Conservation (phyloP, 2,329 filamentous ascomycete species). For the Aspergillus sojae region DNA sequence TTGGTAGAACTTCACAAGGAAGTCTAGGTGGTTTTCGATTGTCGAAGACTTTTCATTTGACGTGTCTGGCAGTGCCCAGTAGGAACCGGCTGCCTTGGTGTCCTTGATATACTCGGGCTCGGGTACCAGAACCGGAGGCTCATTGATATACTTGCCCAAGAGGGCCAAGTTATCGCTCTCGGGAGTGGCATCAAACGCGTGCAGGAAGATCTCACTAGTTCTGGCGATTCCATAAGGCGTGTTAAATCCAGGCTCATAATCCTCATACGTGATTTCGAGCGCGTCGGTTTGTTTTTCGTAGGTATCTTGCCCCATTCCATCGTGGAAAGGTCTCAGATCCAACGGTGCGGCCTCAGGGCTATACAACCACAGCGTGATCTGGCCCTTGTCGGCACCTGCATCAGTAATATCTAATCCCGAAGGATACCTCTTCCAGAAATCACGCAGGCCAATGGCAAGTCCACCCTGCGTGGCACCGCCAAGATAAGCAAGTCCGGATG, state of each 20-base stretch:
- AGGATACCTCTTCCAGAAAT: constrained; percentile 68
- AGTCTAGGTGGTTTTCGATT: constrained; percentile 58
- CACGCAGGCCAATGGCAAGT: constrained; percentile 59
- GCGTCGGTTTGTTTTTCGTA: constrained; percentile 63
- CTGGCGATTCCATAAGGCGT: constrained; percentile 61
- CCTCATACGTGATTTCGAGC: constrained; percentile 65
- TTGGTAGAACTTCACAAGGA: constrained; percentile 60
- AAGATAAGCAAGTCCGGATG: constrained; percentile 61
- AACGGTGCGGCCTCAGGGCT: constrained; percentile 59
- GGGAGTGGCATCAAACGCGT: constrained; percentile 57
- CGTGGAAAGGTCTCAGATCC: constrained; percentile 61
- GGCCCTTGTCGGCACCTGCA: constrained; percentile 52
- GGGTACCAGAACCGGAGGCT: constrained; percentile 56
- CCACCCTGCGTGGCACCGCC: constrained; percentile 61
- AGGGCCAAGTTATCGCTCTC: constrained; percentile 49
- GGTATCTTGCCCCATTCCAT: constrained; percentile 58
- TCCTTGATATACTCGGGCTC: constrained; percentile 53
- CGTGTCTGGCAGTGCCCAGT: constrained; percentile 52
- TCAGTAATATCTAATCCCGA: constrained; percentile 60
- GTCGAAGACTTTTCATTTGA: constrained; percentile 33
- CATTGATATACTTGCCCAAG: constrained; percentile 51
- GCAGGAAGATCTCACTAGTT: constrained; percentile 60
- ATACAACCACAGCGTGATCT: constrained; percentile 64
- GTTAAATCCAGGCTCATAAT: constrained; percentile 59
- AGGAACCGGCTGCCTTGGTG: constrained; percentile 58